Conservation (phyloP, 2,329 filamentous ascomycete species). For the Pezicula rhizophila region DNA sequence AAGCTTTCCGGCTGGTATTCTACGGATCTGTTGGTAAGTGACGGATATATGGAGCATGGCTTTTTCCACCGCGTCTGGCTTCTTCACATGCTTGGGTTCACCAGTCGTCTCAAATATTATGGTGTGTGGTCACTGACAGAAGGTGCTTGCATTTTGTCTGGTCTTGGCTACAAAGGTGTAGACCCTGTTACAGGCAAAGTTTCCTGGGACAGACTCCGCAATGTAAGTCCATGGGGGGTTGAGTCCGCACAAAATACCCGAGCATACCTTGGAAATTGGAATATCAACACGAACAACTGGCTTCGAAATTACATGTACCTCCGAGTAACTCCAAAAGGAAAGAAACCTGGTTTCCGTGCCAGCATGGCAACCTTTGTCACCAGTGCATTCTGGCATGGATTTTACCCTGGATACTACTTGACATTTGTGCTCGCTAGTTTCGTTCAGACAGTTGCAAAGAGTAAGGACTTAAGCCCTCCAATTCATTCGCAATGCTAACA, state of each 20-base stretch:
- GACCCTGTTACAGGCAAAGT: constrained; percentile 79
- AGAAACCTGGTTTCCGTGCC: constrained; percentile 93
- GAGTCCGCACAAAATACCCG: constrained; percentile 92
- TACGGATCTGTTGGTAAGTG: constrained; percentile 55
- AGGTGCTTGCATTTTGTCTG: constrained; percentile 87
- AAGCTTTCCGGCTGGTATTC: constrained; percentile 64
- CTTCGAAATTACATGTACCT: constrained; percentile 93
- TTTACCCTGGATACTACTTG: constrained; percentile 94
- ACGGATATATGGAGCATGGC: constrained; percentile 59
- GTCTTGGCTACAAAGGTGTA: constrained; percentile 89
- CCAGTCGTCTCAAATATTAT: constrained; percentile 87
- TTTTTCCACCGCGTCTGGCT: constrained; percentile 70
- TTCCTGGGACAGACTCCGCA: constrained; percentile 84
- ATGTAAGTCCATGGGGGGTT: constrained; percentile 79
- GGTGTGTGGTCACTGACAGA: constrained; percentile 92
- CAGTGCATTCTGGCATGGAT: constrained; percentile 96
- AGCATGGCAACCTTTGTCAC: constrained; percentile 91
- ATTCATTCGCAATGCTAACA: constrained; percentile 9
- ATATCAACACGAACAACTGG: constrained; percentile 98
- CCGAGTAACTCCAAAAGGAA: constrained; percentile 87
- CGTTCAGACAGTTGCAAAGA: constrained; percentile 89
- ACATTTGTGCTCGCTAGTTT: constrained; percentile 85
- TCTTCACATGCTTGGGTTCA: constrained; percentile 78
- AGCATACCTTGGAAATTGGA: constrained; percentile 88
- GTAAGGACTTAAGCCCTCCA: constrained; percentile 45